Conservation (phyloP, 2,329 filamentous ascomycete species). For the Penicillium palitans region DNA sequence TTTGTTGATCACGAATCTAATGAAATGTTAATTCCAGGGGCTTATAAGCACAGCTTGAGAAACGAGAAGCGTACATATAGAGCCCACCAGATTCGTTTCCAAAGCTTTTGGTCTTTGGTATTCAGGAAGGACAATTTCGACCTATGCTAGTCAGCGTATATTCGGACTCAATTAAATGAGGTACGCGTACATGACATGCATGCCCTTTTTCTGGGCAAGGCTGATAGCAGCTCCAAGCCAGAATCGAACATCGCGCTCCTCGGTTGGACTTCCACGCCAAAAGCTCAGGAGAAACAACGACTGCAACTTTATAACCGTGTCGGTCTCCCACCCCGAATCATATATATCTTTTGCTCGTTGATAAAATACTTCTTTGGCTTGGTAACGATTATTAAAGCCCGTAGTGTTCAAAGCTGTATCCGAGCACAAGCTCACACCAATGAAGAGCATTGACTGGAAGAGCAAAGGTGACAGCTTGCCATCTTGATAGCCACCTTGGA, state of each 20-base stretch:
- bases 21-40: neutral
- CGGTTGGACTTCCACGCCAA: conserved; percentile 53
- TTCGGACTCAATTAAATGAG: neutral
- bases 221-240: conserved; percentile 55
- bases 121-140: conserved; percentile 35
- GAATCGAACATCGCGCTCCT: conserved; percentile 52
- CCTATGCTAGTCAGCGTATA: conserved; percentile 18
- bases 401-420: conserved; percentile 47
- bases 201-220: conserved; percentile 51
- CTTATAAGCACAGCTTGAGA: neutral
- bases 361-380: conserved; percentile 54
- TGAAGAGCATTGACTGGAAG: conserved; percentile 55
- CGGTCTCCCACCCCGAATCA: conserved; percentile 55
- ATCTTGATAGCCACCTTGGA: conserved; percentile 43
- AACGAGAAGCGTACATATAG: conserved; percentile 43
- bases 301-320: conserved; percentile 53
- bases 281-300: conserved; percentile 58
- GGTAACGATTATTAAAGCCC: conserved; percentile 51
- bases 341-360: conserved; percentile 53
- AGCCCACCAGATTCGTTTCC: conserved; percentile 57
- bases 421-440: conserved; percentile 53
- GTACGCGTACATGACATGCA: conserved; percentile 35
- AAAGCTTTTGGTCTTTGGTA: conserved; percentile 38
- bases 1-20: conserved; percentile 51
- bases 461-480: conserved; percentile 52